phyloP scores from a whole-genome alignment of 2,329 filamentous ascomycete species.

The Nigrograna mackinnonii region DNA sequence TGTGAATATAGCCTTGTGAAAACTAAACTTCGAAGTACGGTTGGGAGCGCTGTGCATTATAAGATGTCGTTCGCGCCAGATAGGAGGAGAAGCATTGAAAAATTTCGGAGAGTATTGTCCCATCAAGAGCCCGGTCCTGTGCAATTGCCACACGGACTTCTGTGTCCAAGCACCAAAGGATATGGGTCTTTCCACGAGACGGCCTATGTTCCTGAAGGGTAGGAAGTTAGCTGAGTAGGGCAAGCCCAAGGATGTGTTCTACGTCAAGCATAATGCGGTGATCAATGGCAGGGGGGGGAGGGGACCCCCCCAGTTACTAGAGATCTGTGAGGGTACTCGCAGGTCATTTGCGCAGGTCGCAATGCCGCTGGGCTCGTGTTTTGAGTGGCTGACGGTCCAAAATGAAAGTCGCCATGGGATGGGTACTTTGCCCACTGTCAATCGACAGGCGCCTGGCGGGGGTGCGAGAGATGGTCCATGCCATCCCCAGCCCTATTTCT shows the following conservation, averaged over 20 bases:
- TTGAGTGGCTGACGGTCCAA: constrained; percentile 45
- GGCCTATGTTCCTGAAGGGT: constrained; percentile 47
- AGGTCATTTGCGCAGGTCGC: constrained; percentile 36
- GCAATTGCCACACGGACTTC: constrained; percentile 47
- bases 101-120: constrained; percentile 40
- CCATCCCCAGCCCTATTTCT: constrained; percentile 43
- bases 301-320: constrained; percentile 37
- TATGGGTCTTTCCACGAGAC: constrained; percentile 46
- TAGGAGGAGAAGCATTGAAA: constrained; percentile 42
- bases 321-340: constrained; percentile 42
- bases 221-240: constrained; percentile 45
- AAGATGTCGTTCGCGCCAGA: constrained; percentile 38
- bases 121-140: constrained; percentile 42
- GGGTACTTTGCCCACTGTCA: constrained; percentile 33
- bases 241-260: constrained; percentile 45
- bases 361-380: constrained; percentile 41
- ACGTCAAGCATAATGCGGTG: constrained; percentile 51
- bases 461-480: constrained; percentile 26
- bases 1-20: constrained; percentile 42
- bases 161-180: constrained; percentile 43
- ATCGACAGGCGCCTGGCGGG: constrained; percentile 27
- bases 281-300: constrained; percentile 43
- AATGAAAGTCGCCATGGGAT: constrained; percentile 37
- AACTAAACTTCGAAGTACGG: constrained; percentile 33
- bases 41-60: constrained; percentile 44